Evolutionary conservation across 106 monocot species (phyloP).

Genomic region (Allium sativum): DNA sequence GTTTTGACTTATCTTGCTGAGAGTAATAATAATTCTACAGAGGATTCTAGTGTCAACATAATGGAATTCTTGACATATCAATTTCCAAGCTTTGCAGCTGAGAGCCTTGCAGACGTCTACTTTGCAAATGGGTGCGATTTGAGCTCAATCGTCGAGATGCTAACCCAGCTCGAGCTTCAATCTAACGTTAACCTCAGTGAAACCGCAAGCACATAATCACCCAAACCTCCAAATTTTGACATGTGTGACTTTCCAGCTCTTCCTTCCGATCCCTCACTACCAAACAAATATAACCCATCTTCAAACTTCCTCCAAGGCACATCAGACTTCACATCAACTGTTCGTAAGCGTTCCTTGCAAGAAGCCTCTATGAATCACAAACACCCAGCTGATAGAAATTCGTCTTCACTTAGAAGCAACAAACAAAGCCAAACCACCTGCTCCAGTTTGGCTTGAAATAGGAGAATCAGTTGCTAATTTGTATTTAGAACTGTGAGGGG

Average conservation of each 20-base stretch:
- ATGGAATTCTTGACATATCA: slow-evolving; percentile 21
- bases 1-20: no score
- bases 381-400: slow-evolving; percentile 6
- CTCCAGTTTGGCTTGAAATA: slow-evolving; percentile 45
- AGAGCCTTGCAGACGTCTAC: slow-evolving; percentile 23
- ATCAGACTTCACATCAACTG: slow-evolving; percentile 54
- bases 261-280: slow-evolving; percentile 26
- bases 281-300: slow-evolving; percentile 24
- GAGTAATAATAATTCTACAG: slow-evolving; percentile 16
- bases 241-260: slow-evolving; percentile 49
- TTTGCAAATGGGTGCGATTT: slow-evolving; percentile 31
- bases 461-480: slow-evolving; percentile 67
- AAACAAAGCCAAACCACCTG: slow-evolving; percentile 17
- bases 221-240: slow-evolving; percentile 36
- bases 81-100: slow-evolving; percentile 31
- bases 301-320: slow-evolving; percentile 29
- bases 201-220: slow-evolving; percentile 34
- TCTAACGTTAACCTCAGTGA: slow-evolving; percentile 43
- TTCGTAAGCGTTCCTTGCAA: slow-evolving; percentile 48
- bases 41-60: slow-evolving; percentile 9
- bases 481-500: slow-evolving; percentile 40
- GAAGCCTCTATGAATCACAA: slow-evolving; percentile 35
- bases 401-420: slow-evolving; percentile 9
- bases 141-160: slow-evolving; percentile 21
- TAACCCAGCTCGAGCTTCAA: slow-evolving; percentile 51